Conservation (phyloP, 352 stramenopile species). For the Globisporangium middletonii region DNA sequence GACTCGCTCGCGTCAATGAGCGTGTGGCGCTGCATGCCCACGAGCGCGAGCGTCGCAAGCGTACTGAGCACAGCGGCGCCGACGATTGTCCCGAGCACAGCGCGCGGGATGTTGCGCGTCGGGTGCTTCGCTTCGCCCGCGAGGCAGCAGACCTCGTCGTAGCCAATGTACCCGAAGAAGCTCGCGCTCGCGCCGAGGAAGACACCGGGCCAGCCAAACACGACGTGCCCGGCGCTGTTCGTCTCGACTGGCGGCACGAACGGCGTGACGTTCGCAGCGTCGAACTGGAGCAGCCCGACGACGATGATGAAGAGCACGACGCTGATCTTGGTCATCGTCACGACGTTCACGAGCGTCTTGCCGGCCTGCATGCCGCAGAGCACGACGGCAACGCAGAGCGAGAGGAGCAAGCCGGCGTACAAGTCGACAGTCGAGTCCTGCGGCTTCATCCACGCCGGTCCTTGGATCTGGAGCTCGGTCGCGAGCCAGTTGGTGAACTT, state of each 20-base stretch:
- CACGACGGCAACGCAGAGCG: constrained; percentile 54
- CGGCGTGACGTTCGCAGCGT: constrained; percentile 75
- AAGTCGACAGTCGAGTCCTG: constrained; percentile 53
- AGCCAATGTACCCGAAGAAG: constrained; percentile 97
- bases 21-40: constrained; percentile 88
- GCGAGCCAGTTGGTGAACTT: constrained; percentile 87
- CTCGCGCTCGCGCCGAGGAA: constrained; percentile 87
- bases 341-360: constrained; percentile 85
- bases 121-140: constrained; percentile 86
- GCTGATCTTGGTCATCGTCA: constrained; percentile 88
- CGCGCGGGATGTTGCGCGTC: constrained; percentile 78
- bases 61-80: constrained; percentile 78
- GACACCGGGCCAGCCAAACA: constrained; percentile 75
- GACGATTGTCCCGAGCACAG: constrained; percentile 87
- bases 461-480: constrained; percentile 37
- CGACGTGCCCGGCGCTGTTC: constrained; percentile 24
- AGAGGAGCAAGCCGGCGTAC: constrained; percentile 78
- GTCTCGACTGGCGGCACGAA: constrained; percentile 56
- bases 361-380: constrained; percentile 83
- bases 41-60: constrained; percentile 88
- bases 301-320: constrained; percentile 93
- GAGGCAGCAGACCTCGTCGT: constrained; percentile 95
- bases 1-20: constrained; percentile 71
- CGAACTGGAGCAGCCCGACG: constrained; percentile 78
- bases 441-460: constrained; percentile 62